Evolutionary conservation across 176 grass and related monocot genomes (phyloP), one percentile per base, ranked within the genome.

Genomic region (Oryza nivara): DNA sequence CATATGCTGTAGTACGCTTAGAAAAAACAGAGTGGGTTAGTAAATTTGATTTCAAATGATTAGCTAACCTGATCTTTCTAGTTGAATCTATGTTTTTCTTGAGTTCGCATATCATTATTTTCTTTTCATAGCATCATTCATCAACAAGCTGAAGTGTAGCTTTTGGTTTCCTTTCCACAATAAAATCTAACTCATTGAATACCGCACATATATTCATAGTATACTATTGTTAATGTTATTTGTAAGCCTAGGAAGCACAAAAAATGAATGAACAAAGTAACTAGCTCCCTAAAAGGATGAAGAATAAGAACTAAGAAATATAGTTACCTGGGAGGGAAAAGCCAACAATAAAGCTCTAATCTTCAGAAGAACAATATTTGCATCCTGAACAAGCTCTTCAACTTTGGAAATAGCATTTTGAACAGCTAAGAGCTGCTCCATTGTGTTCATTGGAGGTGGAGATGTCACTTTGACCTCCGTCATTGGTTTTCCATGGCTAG

Each of bases 371-470:
- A 95, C 80, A 73, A 98, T 90, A 85, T 98, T 98, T 75, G 85
- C 91, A 88, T 95, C 96, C 74, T 93, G 91, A 34, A 98, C 93
- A 66, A 98, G 86, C 77, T 95, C 89, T 84, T 98, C 96, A 44
- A 95, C 83, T 92, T 98, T 90, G 51, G 93, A 95, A 88, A 98
- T 93, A 60, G 87, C 96, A 87, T 92, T 98, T 84, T 98, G 96
- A 74, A 98, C 96, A 70, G 96, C 93, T 82, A 95, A 88, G 54
- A 98, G 89, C 89, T 98, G 96, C 80, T 98, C 96, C 96, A 98
- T 87, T 26, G 91, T 95, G 86, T 90, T 98, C 93, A 95, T 88
- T 76, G 91, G 71, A 68, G 91, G 89, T 86, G 96, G 96, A 72
- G 89, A 90, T 71, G 77, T 81, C 69, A 98, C 96, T 82, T 95